These are phyloP conservation scores for Trichoderma koningiopsis DNA, from an alignment of 2,329 filamentous ascomycete genomes.

Conservation along the genomic window DNA sequence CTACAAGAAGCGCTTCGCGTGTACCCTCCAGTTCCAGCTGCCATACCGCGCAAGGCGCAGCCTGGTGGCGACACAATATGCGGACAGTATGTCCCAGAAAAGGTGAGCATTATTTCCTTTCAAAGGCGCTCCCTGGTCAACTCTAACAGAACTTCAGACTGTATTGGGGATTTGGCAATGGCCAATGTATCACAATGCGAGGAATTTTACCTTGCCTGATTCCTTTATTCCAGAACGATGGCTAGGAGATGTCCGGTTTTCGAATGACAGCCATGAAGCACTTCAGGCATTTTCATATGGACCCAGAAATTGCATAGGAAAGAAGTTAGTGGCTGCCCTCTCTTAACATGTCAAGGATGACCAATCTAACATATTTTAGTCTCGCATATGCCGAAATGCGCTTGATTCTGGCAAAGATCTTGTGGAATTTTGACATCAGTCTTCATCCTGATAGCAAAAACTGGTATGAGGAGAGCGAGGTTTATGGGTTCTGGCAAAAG, in stretches of 20 bases:
- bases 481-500: constrained; percentile 24
- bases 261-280: constrained; percentile 31
- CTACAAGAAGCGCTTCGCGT: constrained; percentile 54
- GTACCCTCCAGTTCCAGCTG: constrained; percentile 46
- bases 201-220: constrained; percentile 38
- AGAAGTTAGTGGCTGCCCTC: constrained; percentile 32
- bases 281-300: constrained; percentile 37
- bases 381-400: constrained; percentile 39
- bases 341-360: rapidly evolving
- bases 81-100: constrained; percentile 37
- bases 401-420: constrained; percentile 33
- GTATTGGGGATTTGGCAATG: constrained; percentile 41
- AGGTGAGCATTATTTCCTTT: constrained; percentile 30
- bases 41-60: constrained; percentile 40
- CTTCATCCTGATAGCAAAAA: constrained; percentile 27
- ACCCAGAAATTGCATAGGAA: constrained; percentile 38
- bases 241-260: constrained; percentile 32
- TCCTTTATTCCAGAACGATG: constrained; percentile 45
- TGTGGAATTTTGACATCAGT: constrained; percentile 37
- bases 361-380: constrained; percentile 25
- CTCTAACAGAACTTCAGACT: constrained; percentile 22
- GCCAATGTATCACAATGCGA: constrained; percentile 38
- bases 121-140: background rate
- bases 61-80: constrained; percentile 35
- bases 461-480: constrained; percentile 13